Evolutionary conservation across 495 filamentous ascomycete genomes (phyloP).

Genomic region (Talaromyces ruber): DNA sequence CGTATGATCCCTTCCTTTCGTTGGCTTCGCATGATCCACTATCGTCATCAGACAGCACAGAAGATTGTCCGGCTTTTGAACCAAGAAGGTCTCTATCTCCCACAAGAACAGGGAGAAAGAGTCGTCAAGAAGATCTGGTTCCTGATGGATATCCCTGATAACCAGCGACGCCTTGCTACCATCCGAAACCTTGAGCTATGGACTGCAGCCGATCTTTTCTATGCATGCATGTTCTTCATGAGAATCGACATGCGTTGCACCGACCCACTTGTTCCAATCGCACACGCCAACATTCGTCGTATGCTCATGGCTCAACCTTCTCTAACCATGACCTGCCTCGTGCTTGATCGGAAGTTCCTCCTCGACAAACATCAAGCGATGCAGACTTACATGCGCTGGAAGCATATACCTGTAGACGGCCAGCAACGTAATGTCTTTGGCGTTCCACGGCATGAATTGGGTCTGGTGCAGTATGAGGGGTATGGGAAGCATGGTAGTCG

Average conservation of each 20-base stretch:
- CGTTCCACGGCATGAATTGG: constrained; percentile 39
- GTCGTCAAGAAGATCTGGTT: constrained; percentile 58
- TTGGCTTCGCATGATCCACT: constrained; percentile 46
- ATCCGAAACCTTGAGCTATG: constrained; percentile 40
- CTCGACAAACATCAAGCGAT: constrained; percentile 30
- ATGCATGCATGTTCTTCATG: constrained; percentile 46
- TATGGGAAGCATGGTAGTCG: constrained; percentile 29
- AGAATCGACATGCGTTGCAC: constrained; percentile 55
- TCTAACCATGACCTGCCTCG: constrained; percentile 37
- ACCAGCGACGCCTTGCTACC: constrained; percentile 34
- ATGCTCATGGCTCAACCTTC: constrained; percentile 53
- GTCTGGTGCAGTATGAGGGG: constrained; percentile 39
- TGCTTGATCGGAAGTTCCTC: constrained; percentile 36
- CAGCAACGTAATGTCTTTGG: constrained; percentile 17
- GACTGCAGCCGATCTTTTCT: constrained; percentile 44
- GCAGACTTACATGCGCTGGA: constrained; percentile 32
- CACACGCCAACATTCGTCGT: constrained; percentile 30
- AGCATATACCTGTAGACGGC: constrained; percentile 10
- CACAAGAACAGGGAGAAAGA: constrained; percentile 23
- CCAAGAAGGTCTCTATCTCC: constrained; percentile 42
- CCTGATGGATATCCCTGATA: constrained; percentile 51
- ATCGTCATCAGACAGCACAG: constrained; percentile 34
- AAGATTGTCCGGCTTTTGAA: constrained; percentile 49
- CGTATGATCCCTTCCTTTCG: constrained; percentile 35
- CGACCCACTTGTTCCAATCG: constrained; percentile 34